Evolutionary conservation across 2,329 filamentous ascomycete species (phyloP).

Genomic region (Colletotrichum sp.): DNA sequence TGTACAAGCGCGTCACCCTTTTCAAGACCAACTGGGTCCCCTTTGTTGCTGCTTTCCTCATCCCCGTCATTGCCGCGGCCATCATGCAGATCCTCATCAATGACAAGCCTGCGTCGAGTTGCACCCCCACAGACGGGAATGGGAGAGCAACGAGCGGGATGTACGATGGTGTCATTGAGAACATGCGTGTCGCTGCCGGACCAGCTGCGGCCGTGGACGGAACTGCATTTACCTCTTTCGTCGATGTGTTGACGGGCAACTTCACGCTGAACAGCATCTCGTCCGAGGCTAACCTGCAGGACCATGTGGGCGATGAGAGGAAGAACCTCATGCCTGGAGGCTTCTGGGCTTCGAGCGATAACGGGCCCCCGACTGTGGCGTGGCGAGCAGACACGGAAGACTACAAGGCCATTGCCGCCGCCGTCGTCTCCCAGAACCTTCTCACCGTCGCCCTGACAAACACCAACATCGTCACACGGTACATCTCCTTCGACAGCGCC

Average conservation of each 20-base stretch:
- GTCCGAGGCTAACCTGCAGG: constrained; percentile 70
- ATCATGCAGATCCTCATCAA: constrained; percentile 79
- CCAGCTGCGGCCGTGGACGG: constrained; percentile 24
- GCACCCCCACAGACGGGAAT: constrained; percentile 52
- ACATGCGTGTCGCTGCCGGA: constrained; percentile 25
- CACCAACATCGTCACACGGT: constrained; percentile 73
- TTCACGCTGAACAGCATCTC: constrained; percentile 36
- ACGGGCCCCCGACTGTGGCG: constrained; percentile 67
- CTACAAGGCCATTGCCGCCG: constrained; percentile 47
- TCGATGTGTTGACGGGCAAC: constrained; percentile 16
- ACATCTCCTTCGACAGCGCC: constrained; percentile 76
- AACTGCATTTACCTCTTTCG: constrained; percentile 4
- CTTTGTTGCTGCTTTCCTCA: constrained; percentile 73
- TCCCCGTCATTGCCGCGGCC: constrained; percentile 81
- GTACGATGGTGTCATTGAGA: constrained; percentile 24
- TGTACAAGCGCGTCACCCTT: constrained; percentile 78
- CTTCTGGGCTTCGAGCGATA: constrained; percentile 74
- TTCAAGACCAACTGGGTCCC: constrained; percentile 80
- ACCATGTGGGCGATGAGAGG: constrained; percentile 66
- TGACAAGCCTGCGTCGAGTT: constrained; percentile 55
- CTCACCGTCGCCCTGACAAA: constrained; percentile 71
- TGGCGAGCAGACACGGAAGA: constrained; percentile 64
- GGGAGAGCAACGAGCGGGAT: constrained; percentile 50
- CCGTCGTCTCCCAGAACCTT: constrained; percentile 70
- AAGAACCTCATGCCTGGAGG: constrained; percentile 76